These are phyloP conservation scores for Liriodendron chinense DNA, from an alignment of 164 flowering plant genomes.

Conservation along the genomic window DNA sequence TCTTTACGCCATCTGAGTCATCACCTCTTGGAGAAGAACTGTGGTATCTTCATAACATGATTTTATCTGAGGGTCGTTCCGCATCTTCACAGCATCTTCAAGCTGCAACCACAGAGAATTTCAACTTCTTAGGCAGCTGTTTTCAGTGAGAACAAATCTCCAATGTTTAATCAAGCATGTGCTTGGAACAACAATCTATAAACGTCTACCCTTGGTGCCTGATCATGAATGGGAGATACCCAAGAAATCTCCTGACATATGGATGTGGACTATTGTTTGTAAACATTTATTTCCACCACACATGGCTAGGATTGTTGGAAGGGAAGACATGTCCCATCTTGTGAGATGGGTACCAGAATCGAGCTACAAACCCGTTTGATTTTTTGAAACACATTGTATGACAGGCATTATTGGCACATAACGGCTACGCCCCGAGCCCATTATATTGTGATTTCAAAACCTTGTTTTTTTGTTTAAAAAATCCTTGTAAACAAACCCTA, in stretches of 20 bases:
- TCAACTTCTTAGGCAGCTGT: neutral
- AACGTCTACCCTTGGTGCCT: no score
- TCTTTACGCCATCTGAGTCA: conserved; percentile 53
- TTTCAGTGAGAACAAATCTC: neutral
- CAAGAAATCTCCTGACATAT: neutral
- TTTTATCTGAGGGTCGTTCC: conserved; percentile 39
- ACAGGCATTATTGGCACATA: no score
- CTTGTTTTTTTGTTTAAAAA: no score
- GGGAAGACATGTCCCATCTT: no score
- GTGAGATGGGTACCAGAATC: no score
- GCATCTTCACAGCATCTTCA: conserved; percentile 54
- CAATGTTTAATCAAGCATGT: neutral
- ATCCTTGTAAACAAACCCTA: no score
- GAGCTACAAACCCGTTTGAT: no score
- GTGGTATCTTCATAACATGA: conserved; percentile 53
- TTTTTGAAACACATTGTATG: no score
- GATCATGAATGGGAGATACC: neutral
- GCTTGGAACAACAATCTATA: neutral
- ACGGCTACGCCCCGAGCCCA: no score
- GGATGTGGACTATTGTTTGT: neutral
- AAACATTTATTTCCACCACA: neutral
- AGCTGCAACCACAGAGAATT: conserved; percentile 42
- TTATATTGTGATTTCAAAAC: no score
- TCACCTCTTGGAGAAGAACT: conserved; percentile 63
- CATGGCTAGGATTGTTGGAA: no score